Percentiles rank a stretch among this genome's conserved stretches.
These are phyloP conservation scores for Flueggea neowawraea DNA, from an alignment of 441 rosid genomes.

Conservation along the genomic window DNA sequence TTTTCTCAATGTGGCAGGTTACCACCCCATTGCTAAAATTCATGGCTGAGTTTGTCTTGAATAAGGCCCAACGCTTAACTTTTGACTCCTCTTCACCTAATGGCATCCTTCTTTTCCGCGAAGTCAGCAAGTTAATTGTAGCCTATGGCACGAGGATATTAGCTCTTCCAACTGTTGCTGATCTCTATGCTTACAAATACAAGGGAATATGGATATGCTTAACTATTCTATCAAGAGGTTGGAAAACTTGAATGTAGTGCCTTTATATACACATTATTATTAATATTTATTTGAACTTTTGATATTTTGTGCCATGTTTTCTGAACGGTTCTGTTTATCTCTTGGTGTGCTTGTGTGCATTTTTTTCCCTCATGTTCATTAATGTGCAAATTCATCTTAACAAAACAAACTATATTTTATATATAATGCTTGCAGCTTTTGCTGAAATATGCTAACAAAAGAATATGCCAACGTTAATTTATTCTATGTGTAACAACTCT, in stretches of 20 bases:
- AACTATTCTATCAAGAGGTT: slow-evolving; percentile 93
- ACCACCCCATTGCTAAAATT: slow-evolving; percentile 95
- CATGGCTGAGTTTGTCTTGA: slow-evolving; percentile 97
- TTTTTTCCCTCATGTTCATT: too few species aligned
- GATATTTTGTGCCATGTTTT: neutral
- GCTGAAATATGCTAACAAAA: too few species aligned
- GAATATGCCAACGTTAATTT: too few species aligned
- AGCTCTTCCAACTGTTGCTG: slow-evolving; percentile 92
- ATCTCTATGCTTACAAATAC: slow-evolving; percentile 94
- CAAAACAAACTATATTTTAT: too few species aligned
- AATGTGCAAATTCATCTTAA: too few species aligned
- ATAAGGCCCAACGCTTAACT: slow-evolving; percentile 91
- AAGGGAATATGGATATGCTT: slow-evolving; percentile 98
- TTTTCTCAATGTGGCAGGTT: slow-evolving; percentile 59
- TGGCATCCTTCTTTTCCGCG: slow-evolving; percentile 99
- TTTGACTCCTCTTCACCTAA: slow-evolving; percentile 98
- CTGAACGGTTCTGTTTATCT: too few species aligned
- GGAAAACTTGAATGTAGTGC: slow-evolving; percentile 11
- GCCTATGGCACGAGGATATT: slow-evolving; percentile 95
- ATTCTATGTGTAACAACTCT: too few species aligned
- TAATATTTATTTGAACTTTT: neutral
- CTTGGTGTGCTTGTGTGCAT: too few species aligned
- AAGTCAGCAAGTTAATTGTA: slow-evolving; percentile 96
- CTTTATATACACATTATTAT: slow-evolving; percentile 1
- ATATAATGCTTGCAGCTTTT: too few species aligned